A percentile compares a stretch with the other conserved stretches of the same genome.
phyloP scores from a whole-genome alignment of 2,329 filamentous ascomycete species.

The Colletotrichum caudatum region DNA sequence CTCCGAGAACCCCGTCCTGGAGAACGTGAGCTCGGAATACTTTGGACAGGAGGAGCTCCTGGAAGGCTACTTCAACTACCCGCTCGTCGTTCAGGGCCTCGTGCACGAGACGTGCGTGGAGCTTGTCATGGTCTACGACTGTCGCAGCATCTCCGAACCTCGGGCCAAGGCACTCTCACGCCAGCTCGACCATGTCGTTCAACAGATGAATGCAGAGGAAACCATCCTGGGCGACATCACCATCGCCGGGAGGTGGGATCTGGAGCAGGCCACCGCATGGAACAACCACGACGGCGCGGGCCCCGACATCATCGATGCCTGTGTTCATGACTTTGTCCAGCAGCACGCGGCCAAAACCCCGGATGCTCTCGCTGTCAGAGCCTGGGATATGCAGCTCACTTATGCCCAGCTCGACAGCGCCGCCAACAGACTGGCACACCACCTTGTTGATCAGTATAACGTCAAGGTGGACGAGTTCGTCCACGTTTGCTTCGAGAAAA shows the following conservation, averaged over 20 bases:
- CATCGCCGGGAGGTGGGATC: slow-evolving; percentile 1
- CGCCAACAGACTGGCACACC: slow-evolving; percentile 30
- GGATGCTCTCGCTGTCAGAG: slow-evolving; percentile 41
- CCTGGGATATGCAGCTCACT: slow-evolving; percentile 50
- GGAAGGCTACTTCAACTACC: slow-evolving; percentile 25
- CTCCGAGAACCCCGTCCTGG: not conserved
- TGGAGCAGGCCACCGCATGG: slow-evolving; percentile 12
- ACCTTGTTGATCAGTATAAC: slow-evolving; percentile 19
- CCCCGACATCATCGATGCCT: slow-evolving; percentile 9
- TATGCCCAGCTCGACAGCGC: slow-evolving; percentile 45
- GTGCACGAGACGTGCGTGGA: slow-evolving; percentile 8
- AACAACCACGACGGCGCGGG: not conserved
- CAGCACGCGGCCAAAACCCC: not conserved
- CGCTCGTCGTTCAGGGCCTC: slow-evolving; percentile 8
- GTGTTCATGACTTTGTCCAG: slow-evolving; percentile 18
- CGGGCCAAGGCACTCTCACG: slow-evolving; percentile 20
- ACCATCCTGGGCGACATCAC: slow-evolving; percentile 1
- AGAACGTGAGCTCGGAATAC: slow-evolving; percentile 9
- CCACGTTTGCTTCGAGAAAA: too few species aligned
- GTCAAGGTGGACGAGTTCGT: not conserved
- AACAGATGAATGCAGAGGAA: slow-evolving; percentile 11
- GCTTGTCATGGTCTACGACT: slow-evolving; percentile 13
- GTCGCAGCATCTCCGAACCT: not conserved
- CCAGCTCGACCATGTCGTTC: slow-evolving; percentile 30
- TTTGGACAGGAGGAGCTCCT: slow-evolving; percentile 16